Conservation (phyloP, 306 rosid species). For the Arachis hypogaea region DNA sequence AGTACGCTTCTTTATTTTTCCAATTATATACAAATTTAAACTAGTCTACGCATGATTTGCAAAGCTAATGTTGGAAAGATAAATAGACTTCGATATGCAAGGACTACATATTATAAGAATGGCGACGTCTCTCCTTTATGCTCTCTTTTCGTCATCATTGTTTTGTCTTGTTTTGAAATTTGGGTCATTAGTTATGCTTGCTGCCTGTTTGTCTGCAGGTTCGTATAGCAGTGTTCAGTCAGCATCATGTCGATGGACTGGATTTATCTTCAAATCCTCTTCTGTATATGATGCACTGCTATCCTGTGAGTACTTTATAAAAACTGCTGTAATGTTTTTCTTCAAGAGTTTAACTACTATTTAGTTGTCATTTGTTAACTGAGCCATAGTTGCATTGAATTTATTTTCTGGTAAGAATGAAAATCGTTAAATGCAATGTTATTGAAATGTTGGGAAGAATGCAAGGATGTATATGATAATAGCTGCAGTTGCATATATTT, state of each 20-base stretch:
- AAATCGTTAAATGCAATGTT: slow-evolving; percentile 23
- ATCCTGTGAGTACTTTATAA: slow-evolving; percentile 76
- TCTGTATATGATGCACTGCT: slow-evolving; percentile 97
- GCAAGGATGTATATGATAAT: slow-evolving; percentile 25
- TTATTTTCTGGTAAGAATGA: slow-evolving; percentile 22
- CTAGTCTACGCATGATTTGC: neutral
- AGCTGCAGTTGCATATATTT: neutral
- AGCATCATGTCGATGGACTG: slow-evolving; percentile 98
- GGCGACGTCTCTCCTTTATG: neutral
- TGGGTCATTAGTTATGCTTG: slow-evolving; percentile 22
- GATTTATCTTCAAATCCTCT: slow-evolving; percentile 96
- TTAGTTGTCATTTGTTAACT: slow-evolving; percentile 17
- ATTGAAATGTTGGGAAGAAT: slow-evolving; percentile 5
- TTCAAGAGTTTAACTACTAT: slow-evolving; percentile 13
- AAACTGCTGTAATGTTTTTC: neutral
- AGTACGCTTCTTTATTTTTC: slow-evolving; percentile 26
- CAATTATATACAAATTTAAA: slow-evolving; percentile 23
- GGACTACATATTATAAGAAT: slow-evolving; percentile 24
- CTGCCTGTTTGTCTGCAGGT: slow-evolving; percentile 57
- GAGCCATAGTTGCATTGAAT: slow-evolving; percentile 5
- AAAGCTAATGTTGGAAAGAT: slow-evolving; percentile 10
- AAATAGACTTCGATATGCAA: neutral
- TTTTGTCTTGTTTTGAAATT: slow-evolving; percentile 29
- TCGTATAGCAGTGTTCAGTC: slow-evolving; percentile 98
- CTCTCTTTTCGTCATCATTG: slow-evolving; percentile 30